A percentile compares a stretch with the other conserved stretches of the same genome.
phyloP scores from a whole-genome alignment of 805 yeast species.

The Suhomyces emberorum region DNA sequence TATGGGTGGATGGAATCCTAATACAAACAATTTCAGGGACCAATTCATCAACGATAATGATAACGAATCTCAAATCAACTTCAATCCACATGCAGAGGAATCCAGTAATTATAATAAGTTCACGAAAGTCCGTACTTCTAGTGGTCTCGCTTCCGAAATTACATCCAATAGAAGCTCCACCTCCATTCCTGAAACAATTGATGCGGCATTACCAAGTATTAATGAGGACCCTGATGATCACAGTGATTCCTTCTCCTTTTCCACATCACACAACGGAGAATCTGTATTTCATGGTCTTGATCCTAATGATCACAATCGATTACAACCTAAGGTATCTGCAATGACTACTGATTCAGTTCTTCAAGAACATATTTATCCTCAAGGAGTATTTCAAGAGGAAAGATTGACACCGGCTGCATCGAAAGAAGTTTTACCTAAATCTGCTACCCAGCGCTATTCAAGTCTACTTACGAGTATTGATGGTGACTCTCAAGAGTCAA shows the following conservation, averaged over 20 bases:
- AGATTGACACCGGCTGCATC: constrained; percentile 20
- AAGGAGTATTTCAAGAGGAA: constrained; percentile 25
- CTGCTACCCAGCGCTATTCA: constrained; percentile 19
- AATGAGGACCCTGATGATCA: constrained; percentile 27
- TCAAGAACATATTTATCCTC: constrained; percentile 16
- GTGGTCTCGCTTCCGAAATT: constrained; percentile 14
- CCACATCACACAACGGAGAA: not conserved
- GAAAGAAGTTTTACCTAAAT: constrained; percentile 4
- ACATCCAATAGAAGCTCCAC: constrained; percentile 22
- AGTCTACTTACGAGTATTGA: constrained; percentile 18
- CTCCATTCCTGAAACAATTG: constrained; percentile 42
- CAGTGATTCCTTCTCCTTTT: constrained; percentile 1
- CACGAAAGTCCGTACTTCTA: constrained; percentile 24
- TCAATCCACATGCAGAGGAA: constrained; percentile 19
- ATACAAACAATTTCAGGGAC: constrained; percentile 48
- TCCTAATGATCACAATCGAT: not conserved
- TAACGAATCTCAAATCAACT: constrained; percentile 32
- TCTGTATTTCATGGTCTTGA: not conserved
- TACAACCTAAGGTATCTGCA: not conserved
- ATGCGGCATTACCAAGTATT: constrained; percentile 36
- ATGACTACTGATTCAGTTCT: constrained; percentile 22
- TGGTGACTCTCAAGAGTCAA: not conserved
- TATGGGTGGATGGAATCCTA: constrained; percentile 59
- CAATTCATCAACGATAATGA: constrained; percentile 45
- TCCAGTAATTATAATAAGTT: constrained; percentile 27